Evolutionary conservation across 345 rosid genomes (phyloP), one percentile per base, ranked within the genome.

Genomic region (Schrenkiella parvula): DNA sequence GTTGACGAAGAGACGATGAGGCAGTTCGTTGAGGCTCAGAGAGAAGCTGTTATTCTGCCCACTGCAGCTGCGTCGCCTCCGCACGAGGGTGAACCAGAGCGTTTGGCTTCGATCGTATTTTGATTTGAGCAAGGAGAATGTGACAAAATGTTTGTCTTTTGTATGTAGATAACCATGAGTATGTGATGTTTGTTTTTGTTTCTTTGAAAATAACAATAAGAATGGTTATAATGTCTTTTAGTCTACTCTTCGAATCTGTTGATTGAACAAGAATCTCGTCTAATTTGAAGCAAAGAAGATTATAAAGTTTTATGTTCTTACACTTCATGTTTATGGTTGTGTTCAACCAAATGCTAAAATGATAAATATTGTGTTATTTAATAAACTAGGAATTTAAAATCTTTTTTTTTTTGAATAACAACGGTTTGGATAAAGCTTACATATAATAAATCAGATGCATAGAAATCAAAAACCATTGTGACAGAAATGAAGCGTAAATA

Each of bases 1-100:
- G 66, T 82, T 1, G 82, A 81, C 2, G 86, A 82, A 38, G 75
- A 63, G 21, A 81, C 76, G 58, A 11, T 89, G 26, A 62, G 53
- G 66, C 38, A 25, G 62, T 28, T 87, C 47, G 17, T 82, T 7
- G 69, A 77, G 8, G 80, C 90, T 0, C 96, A 91, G 73, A 66
- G 54, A 4, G 92, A 91, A 54, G 83, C 82, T 5, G 84, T 89
- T 35, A 93, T 91, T 67, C 71, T 93, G 39, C 98, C 95, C 13
- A 58, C 86, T 0, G 68, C 95, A 4, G 10, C 78, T 0, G 90
- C 83, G 0, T 80, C 95, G 2, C 88, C 82, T 15, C 85, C 88
- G 58, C 43, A 42, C 62, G 50, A 6, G 8, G 6, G n/a, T 22
- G 14, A 66, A 74, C 1, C 41, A 1, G 28, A 29, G 22, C 37